Evolutionary conservation across 2,329 filamentous ascomycete species (phyloP).

Genomic region (Botrytis galanthina): DNA sequence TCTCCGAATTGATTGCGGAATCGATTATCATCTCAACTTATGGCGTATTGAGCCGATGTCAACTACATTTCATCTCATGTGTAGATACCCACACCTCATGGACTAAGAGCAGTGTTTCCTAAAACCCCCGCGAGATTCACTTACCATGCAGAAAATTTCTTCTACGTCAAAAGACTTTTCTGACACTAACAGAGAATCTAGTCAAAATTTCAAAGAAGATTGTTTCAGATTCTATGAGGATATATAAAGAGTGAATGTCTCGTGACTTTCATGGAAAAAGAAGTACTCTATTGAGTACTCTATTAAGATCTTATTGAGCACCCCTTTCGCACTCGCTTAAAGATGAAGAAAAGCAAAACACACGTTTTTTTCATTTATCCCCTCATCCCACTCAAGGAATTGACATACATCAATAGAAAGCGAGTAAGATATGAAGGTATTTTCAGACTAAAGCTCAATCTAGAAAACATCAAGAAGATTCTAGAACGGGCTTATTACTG

Average conservation of each 20-base stretch:
- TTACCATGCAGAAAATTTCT: neutral
- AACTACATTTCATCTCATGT: neutral
- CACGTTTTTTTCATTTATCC: neutral
- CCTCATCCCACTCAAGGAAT: neutral
- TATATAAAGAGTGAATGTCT: neutral
- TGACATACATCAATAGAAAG: neutral
- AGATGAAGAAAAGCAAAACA: neutral
- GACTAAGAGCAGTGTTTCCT: neutral
- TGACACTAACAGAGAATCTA: neutral
- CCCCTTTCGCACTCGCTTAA: constrained; percentile 14
- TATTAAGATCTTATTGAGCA: constrained; percentile 14
- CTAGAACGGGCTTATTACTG: neutral
- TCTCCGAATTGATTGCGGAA: neutral
- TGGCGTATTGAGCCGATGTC: no score
- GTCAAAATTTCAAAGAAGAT: neutral
- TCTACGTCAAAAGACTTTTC: neutral
- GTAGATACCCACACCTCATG: neutral
- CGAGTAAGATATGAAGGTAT: neutral
- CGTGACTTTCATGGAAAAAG: neutral
- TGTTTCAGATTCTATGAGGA: neutral
- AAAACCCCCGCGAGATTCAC: neutral
- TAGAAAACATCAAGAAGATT: neutral
- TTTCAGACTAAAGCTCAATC: neutral
- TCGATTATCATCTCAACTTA: neutral
- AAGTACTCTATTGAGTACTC: constrained; percentile 13